phyloP scores from a whole-genome alignment of 108 stramenopile genomes.

The Stephanodiscus minutulus region DNA sequence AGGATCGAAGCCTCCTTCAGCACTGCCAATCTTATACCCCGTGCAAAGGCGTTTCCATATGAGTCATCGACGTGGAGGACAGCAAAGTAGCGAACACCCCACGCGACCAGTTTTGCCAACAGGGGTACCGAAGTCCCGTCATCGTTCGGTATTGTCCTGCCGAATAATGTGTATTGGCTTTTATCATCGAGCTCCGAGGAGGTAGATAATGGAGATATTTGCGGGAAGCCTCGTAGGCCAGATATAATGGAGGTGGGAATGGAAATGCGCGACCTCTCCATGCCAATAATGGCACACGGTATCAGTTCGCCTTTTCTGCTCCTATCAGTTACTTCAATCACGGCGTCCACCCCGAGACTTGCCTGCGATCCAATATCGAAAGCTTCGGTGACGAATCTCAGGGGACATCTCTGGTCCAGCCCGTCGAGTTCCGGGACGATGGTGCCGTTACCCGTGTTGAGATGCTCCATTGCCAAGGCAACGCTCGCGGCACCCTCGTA shows the following conservation, averaged over 20 bases:
- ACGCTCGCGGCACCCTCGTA: slow-evolving; percentile 24
- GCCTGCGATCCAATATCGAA: slow-evolving; percentile 12
- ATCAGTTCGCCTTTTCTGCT: not conserved
- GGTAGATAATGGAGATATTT: slow-evolving; percentile 46
- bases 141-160: slow-evolving; percentile 20
- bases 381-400: slow-evolving; percentile 12
- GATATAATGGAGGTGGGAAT: slow-evolving; percentile 57
- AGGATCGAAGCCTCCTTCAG: not conserved
- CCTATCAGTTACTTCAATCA: slow-evolving; percentile 31
- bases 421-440: slow-evolving; percentile 29
- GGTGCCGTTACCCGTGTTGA: slow-evolving; percentile 31
- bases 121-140: slow-evolving; percentile 32
- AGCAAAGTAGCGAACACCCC: slow-evolving; percentile 26
- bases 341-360: slow-evolving; percentile 19
- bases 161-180: slow-evolving; percentile 18
- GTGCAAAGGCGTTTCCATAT: slow-evolving; percentile 57
- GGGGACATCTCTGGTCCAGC: slow-evolving; percentile 5
- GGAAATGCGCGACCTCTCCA: slow-evolving; percentile 37
- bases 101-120: slow-evolving; percentile 11
- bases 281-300: slow-evolving; percentile 63
- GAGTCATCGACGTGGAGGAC: slow-evolving; percentile 58
- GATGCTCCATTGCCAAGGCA: slow-evolving; percentile 31
- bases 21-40: slow-evolving; percentile 14
- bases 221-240: slow-evolving; percentile 58
- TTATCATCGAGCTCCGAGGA: slow-evolving; percentile 30